Conservation (phyloP, 2,329 filamentous ascomycete genomes). For the Aureobasidium melanogenum region DNA sequence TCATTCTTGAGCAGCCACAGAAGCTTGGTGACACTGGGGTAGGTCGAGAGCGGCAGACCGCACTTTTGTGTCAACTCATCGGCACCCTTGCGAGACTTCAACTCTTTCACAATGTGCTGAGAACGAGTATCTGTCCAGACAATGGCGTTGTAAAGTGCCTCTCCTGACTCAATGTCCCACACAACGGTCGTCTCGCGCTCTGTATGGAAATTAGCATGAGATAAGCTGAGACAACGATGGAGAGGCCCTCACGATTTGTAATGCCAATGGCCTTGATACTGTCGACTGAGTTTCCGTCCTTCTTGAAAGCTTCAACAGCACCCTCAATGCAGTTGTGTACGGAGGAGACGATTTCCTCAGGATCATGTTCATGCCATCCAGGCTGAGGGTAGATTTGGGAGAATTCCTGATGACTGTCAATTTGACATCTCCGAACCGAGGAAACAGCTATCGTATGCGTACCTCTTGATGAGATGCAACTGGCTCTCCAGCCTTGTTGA, state of each 20-base stretch:
- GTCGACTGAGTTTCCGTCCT: slow-evolving; percentile 56
- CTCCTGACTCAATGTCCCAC: slow-evolving; percentile 73
- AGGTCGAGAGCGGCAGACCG: slow-evolving; percentile 78
- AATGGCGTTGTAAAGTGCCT: slow-evolving; percentile 75
- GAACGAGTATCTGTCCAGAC: slow-evolving; percentile 88
- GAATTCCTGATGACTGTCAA: slow-evolving; percentile 47
- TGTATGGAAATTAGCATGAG: not conserved
- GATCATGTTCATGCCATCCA: slow-evolving; percentile 91
- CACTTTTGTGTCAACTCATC: slow-evolving; percentile 62
- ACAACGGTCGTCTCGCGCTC: slow-evolving; percentile 82
- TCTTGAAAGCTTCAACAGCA: slow-evolving; percentile 61
- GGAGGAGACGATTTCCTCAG: slow-evolving; percentile 63
- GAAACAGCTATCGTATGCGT: not conserved
- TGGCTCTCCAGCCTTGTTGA: slow-evolving; percentile 68
- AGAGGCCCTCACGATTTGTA: slow-evolving; percentile 47
- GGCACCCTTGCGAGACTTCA: slow-evolving; percentile 59
- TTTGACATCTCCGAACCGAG: not conserved
- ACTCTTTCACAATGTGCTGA: slow-evolving; percentile 62
- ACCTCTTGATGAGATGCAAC: slow-evolving; percentile 70
- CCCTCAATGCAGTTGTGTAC: slow-evolving; percentile 73
- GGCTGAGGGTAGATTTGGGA: slow-evolving; percentile 75
- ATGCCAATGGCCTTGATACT: slow-evolving; percentile 74
- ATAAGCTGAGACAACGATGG: no score
- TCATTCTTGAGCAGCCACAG: slow-evolving; percentile 72
- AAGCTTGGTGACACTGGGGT: slow-evolving; percentile 79